Percentiles rank a stretch among this genome's conserved stretches.
phyloP scores from a whole-genome alignment of 768 basidiomycete genomes.

The Mycena chlorophos region DNA sequence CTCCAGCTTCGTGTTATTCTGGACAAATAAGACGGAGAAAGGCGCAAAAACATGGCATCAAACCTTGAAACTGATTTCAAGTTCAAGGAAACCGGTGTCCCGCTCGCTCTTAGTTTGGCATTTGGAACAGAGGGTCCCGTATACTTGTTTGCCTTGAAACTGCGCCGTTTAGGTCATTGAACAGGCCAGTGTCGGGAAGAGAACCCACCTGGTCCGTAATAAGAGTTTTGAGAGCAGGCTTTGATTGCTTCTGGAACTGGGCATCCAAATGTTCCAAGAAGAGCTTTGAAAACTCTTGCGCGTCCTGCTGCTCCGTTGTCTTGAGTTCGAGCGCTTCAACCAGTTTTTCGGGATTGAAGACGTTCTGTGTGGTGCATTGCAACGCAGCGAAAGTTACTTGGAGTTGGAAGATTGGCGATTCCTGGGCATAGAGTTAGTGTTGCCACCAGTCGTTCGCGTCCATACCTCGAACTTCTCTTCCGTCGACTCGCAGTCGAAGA shows the following conservation, averaged over 20 bases:
- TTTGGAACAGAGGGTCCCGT: slow-evolving; percentile 73
- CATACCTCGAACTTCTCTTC: slow-evolving; percentile 48
- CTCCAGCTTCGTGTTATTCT: slow-evolving; percentile 75
- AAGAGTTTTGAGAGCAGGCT: slow-evolving; percentile 61
- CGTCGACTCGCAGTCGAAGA: slow-evolving; percentile 73
- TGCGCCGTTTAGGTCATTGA: slow-evolving; percentile 31
- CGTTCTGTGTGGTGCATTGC: slow-evolving; percentile 65
- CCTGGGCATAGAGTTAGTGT: slow-evolving; percentile 41
- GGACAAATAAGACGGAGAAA: not conserved
- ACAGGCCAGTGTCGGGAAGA: not conserved
- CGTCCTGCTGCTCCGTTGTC: slow-evolving; percentile 91
- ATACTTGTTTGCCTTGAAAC: slow-evolving; percentile 87
- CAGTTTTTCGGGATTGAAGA: slow-evolving; percentile 82
- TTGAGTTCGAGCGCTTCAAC: slow-evolving; percentile 83
- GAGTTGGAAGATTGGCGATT: slow-evolving; percentile 76
- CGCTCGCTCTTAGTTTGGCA: slow-evolving; percentile 73
- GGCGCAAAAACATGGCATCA: slow-evolving; percentile 9
- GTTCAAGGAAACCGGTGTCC: slow-evolving; percentile 75
- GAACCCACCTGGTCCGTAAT: slow-evolving; percentile 66
- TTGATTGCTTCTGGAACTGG: slow-evolving; percentile 82
- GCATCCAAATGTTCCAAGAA: slow-evolving; percentile 87
- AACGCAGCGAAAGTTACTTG: slow-evolving; percentile 85
- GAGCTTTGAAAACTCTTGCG: slow-evolving; percentile 80
- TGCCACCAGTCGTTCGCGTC: not conserved
- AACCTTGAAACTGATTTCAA: slow-evolving; percentile 85